phyloP scores from a whole-genome alignment of 164 flowering plant species.

The Vitis labrusca region DNA sequence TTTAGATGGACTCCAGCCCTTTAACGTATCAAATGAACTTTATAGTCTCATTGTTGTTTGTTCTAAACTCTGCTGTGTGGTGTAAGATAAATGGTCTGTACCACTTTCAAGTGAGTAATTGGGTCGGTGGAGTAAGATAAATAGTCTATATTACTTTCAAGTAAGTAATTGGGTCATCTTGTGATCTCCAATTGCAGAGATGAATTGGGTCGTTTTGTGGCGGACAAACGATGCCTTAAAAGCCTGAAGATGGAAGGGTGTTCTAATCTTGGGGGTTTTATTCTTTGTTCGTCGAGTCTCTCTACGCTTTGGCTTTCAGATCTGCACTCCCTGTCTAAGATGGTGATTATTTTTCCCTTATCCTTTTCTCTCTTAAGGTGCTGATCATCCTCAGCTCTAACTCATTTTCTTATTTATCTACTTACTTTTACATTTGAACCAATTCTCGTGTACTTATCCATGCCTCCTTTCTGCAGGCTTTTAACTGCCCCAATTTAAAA shows the following conservation, averaged over 20 bases:
- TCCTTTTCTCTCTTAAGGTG: not conserved
- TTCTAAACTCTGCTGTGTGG: no score
- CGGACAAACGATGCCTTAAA: conserved; percentile 71
- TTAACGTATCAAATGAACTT: no score
- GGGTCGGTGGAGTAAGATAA: no score
- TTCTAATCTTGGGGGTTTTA: conserved; percentile 64
- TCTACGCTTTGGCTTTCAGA: conserved; percentile 90
- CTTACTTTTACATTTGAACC: not conserved
- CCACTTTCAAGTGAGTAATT: no score
- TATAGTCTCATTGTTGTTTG: no score
- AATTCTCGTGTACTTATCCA: not conserved
- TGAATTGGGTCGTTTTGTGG: conserved; percentile 88
- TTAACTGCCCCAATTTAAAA: conserved; percentile 79
- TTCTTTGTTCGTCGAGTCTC: conserved; percentile 69
- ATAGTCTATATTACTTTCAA: not conserved
- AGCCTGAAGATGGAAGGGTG: conserved; percentile 95
- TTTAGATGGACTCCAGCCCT: no score
- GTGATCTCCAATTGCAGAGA: conserved; percentile 51
- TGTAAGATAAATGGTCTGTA: no score
- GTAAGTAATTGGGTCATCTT: not conserved
- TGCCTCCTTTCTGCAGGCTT: conserved; percentile 43
- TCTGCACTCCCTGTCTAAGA: conserved; percentile 77
- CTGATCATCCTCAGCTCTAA: no score
- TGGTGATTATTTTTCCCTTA: conserved; percentile 37
- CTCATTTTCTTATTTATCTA: not conserved